phyloP scores from a whole-genome alignment of 2,329 filamentous ascomycete species.

The Corinectria fuckeliana region DNA sequence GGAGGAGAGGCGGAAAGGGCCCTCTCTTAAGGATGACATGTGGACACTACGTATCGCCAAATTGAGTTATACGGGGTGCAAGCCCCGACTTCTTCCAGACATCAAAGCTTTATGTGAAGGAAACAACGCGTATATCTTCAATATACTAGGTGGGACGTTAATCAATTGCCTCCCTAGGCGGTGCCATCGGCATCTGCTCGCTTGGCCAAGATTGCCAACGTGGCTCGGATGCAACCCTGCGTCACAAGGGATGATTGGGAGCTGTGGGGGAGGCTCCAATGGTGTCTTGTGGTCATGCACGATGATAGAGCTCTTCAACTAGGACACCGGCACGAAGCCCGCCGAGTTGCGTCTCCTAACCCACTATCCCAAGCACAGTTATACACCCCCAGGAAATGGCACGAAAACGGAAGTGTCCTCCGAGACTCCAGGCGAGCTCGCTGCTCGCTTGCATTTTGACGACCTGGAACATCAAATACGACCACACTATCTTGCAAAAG shows the following conservation, averaged over 20 bases:
- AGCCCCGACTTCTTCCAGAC: background rate
- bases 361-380: conserved; percentile 5
- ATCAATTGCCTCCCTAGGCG: conserved; percentile 2
- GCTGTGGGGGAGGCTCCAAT: conserved; percentile 3
- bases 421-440: conserved; percentile 10
- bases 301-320: background rate
- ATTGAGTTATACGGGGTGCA: background rate
- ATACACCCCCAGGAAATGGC: background rate
- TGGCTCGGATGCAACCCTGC: conserved; percentile 14
- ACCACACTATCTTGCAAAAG: background rate
- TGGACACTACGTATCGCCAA: background rate
- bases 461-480: background rate
- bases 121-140: background rate
- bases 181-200: background rate
- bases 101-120: background rate
- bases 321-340: background rate
- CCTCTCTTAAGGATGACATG: background rate
- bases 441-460: background rate
- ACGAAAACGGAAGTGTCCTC: conserved; percentile 8
- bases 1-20: background rate
- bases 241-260: conserved; percentile 10
- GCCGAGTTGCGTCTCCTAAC: conserved; percentile 5
- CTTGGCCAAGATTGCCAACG: conserved; percentile 8
- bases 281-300: conserved; percentile 10
- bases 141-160: background rate